A percentile compares a stretch with the other conserved stretches of the same genome.
Evolutionary conservation across 345 rosid species (phyloP).

Genomic region (Salix suchowensis): DNA sequence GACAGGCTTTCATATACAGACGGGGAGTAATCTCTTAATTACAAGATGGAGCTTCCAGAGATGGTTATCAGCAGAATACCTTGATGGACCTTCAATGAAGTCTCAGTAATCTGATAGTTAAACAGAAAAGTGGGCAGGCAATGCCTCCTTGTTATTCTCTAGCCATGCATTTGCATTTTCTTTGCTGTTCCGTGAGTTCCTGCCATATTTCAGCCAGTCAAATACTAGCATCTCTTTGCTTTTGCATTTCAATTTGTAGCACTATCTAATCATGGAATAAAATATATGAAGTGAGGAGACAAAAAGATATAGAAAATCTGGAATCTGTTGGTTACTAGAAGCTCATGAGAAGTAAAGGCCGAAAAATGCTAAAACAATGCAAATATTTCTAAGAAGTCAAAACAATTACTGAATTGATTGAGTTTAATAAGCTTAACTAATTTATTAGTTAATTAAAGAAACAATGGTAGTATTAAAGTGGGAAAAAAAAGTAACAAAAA

Average conservation of each 20-base stretch:
- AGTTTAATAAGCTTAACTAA: too few relatives aligned
- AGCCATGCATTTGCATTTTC: conserved; percentile 56
- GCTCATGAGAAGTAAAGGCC: background rate
- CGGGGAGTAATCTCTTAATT: conserved; percentile 6
- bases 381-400: background rate
- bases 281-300: background rate
- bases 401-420: background rate
- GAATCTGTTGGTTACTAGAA: background rate
- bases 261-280: background rate
- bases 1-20: conserved; percentile 10
- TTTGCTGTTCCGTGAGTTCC: conserved; percentile 74
- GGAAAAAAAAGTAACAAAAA: too few relatives aligned
- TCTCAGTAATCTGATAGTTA: conserved; percentile 8
- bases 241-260: background rate
- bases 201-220: conserved; percentile 25
- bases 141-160: conserved; percentile 36
- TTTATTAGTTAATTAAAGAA: too few relatives aligned
- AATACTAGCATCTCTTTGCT: background rate
- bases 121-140: background rate
- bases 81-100: background rate
- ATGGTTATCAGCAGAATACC: background rate
- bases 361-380: background rate
- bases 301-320: background rate
- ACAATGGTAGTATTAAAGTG: too few relatives aligned
- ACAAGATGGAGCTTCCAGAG: background rate